phyloP scores from a whole-genome alignment of 345 rosid genomes.

The Eucalyptus cloeziana region DNA sequence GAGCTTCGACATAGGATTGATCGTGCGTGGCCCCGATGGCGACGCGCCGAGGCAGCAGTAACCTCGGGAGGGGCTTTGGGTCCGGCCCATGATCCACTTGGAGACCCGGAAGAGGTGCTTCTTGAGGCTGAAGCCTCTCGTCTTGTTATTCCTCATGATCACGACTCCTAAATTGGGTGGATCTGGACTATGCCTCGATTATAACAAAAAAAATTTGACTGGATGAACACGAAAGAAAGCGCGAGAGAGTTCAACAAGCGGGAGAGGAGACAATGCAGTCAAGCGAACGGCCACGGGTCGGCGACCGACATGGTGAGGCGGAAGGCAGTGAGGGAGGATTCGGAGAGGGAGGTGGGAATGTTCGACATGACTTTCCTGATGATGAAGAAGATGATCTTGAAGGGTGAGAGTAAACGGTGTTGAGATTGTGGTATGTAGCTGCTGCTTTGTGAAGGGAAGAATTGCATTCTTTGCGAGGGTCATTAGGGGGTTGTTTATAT shows the following conservation, averaged over 20 bases:
- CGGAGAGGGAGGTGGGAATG: background rate
- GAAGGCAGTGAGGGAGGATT: background rate
- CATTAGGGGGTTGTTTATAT: background rate
- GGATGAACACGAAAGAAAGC: background rate
- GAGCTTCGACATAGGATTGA: conserved; percentile 28
- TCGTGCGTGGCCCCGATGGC: background rate
- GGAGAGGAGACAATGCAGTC: background rate
- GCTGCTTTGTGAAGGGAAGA: background rate
- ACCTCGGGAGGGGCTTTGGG: background rate
- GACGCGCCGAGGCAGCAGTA: background rate
- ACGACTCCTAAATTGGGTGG: background rate
- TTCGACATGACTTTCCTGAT: background rate
- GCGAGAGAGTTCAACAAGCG: background rate
- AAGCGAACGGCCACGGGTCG: conserved; percentile 50
- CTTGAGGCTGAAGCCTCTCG: conserved; percentile 49
- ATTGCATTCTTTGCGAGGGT: background rate
- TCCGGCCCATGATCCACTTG: conserved; percentile 14
- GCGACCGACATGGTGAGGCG: conserved; percentile 34
- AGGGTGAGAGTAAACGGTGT: background rate
- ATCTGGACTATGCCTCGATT: background rate
- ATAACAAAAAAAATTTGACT: background rate
- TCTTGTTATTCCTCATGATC: conserved; percentile 13
- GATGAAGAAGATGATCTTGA: background rate
- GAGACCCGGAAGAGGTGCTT: conserved; percentile 34
- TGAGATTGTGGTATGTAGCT: background rate